phyloP scores from a whole-genome alignment of 495 filamentous ascomycete species.

The Penicillium samsonianum region DNA sequence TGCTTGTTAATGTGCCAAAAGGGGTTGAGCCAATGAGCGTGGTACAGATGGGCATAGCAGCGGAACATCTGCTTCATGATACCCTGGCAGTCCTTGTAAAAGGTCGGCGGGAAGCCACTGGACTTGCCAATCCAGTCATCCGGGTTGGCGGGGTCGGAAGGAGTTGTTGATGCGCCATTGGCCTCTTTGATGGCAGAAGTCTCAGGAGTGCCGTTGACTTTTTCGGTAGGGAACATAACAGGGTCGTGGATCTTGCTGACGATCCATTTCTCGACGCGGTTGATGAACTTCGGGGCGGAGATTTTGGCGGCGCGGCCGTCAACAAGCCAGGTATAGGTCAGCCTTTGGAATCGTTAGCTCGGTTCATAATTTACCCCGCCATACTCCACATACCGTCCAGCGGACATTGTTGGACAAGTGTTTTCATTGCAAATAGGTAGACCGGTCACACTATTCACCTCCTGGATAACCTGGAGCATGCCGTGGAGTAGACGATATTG shows the following conservation, averaged over 20 bases:
- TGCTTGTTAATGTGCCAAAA: conserved; percentile 82
- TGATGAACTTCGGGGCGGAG: conserved; percentile 83
- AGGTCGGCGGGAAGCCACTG: conserved; percentile 83
- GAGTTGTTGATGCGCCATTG: conserved; percentile 49
- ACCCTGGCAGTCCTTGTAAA: conserved; percentile 81
- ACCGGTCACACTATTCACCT: conserved; percentile 69
- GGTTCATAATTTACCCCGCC: conserved; percentile 11
- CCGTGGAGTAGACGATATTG: conserved; percentile 84
- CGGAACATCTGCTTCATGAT: conserved; percentile 98
- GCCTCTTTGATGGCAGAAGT: conserved; percentile 64
- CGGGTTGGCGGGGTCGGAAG: conserved; percentile 46
- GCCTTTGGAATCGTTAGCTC: conserved; percentile 48
- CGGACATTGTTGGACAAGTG: conserved; percentile 88
- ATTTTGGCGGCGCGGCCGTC: conserved; percentile 60
- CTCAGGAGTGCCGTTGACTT: conserved; percentile 53
- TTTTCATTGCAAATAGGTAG: conserved; percentile 76
- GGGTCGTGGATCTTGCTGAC: conserved; percentile 85
- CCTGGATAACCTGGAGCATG: conserved; percentile 80
- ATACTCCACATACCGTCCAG: conserved; percentile 69
- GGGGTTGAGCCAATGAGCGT: conserved; percentile 77
- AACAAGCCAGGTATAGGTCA: conserved; percentile 86
- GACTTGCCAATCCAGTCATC: conserved; percentile 83
- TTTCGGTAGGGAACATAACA: conserved; percentile 81
- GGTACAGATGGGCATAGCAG: conserved; percentile 89
- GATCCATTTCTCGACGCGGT: conserved; percentile 91